phyloP scores from a whole-genome alignment of 2,329 filamentous ascomycete species.

The Rhynchosporium graminicola region DNA sequence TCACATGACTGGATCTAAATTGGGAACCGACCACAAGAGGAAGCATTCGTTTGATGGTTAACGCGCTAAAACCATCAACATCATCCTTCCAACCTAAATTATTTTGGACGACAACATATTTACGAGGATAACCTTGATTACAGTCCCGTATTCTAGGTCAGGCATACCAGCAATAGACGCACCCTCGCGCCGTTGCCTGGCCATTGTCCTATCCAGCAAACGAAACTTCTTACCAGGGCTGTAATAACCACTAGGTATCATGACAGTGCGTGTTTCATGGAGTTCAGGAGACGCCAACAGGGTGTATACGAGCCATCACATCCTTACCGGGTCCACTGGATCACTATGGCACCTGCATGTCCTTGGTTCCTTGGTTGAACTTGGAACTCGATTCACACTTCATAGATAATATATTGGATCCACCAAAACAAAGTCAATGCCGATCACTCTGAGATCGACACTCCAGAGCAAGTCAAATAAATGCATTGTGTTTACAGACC shows the following conservation, averaged over 20 bases:
- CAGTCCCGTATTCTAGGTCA: constrained; percentile 1
- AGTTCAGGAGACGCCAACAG: background rate
- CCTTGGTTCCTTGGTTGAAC: background rate
- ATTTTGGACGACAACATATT: background rate
- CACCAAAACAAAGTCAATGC: background rate
- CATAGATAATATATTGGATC: background rate
- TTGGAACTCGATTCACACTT: too few relatives aligned
- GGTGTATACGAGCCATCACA: constrained; percentile 8
- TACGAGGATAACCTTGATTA: background rate
- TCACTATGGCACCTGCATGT: constrained; percentile 3
- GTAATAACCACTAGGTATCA: background rate
- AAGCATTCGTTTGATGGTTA: background rate
- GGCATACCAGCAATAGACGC: background rate
- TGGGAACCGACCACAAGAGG: background rate
- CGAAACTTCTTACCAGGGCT: background rate
- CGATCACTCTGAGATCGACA: background rate
- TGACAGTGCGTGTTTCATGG: constrained; percentile 12
- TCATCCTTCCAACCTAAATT: background rate
- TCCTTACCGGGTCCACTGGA: background rate
- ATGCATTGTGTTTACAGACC: background rate
- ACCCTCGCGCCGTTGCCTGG: background rate
- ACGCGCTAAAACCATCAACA: background rate
- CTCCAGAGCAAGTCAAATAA: background rate
- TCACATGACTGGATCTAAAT: constrained; percentile 1
- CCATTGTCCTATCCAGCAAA: constrained; percentile 16